These are phyloP conservation scores for Ambispora gerdemannii DNA, from an alignment of 192 early-diverging fungal species.

Conservation along the genomic window DNA sequence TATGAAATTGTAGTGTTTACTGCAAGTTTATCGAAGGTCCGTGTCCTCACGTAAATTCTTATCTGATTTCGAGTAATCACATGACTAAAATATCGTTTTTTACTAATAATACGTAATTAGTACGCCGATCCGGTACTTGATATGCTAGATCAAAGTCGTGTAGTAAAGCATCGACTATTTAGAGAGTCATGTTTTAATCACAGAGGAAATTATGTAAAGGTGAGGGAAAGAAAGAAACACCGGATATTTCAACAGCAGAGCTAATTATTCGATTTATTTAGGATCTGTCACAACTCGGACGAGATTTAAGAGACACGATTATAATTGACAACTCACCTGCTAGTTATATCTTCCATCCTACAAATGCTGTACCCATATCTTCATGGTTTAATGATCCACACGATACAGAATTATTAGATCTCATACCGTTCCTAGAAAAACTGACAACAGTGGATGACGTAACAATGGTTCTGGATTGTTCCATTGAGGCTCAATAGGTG, in stretches of 20 bases:
- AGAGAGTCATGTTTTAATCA: conserved; percentile 93
- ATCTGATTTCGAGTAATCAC: too few species aligned
- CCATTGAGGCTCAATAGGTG: conserved; percentile 38
- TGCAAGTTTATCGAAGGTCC: conserved; percentile 84
- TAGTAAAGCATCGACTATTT: conserved; percentile 91
- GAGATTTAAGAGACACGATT: conserved; percentile 77
- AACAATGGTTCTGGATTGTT: conserved; percentile 68
- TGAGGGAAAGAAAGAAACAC: conserved; percentile 27
- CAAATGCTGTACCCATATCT: conserved; percentile 94
- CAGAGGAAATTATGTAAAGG: conserved; percentile 97
- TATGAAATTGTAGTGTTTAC: conserved; percentile 97
- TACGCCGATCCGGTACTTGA: conserved; percentile 99
- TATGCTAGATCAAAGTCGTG: conserved; percentile 77
- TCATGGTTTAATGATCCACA: conserved; percentile 97
- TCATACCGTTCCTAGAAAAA: conserved; percentile 93
- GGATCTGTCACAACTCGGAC: conserved; percentile 87
- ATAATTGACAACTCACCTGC: conserved; percentile 97
- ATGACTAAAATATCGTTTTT: too few species aligned
- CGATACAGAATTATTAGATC: conserved; percentile 91
- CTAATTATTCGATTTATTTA: conserved; percentile 25
- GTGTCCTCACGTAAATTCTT: too few species aligned
- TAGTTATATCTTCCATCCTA: conserved; percentile 93
- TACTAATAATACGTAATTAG: conserved; percentile 48
- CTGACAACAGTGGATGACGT: conserved; percentile 87
- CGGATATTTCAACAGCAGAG: background rate